Percentiles rank a stretch among this genome's conserved stretches.
Conservation (phyloP, 2,329 filamentous ascomycete species). For the Aureobasidium pullulans region DNA sequence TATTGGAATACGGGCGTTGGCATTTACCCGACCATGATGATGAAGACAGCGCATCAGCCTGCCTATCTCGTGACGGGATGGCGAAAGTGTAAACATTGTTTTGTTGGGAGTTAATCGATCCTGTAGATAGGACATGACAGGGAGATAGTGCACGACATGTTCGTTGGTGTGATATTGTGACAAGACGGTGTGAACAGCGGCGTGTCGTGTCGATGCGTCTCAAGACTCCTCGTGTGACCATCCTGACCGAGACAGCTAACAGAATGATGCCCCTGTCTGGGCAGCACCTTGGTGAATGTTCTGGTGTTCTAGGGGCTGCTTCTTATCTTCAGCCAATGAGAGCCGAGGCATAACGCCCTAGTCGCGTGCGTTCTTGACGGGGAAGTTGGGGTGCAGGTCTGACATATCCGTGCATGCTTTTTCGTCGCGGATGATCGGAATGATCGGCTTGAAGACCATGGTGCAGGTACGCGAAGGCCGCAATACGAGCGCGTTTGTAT, state of each 20-base stretch:
- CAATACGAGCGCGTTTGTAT: not conserved
- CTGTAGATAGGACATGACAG: not conserved
- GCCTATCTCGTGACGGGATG: not conserved
- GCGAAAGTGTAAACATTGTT: constrained; percentile 7
- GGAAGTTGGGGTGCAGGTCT: not conserved
- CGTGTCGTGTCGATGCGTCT: not conserved
- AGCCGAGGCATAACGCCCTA: not conserved
- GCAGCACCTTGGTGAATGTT: not conserved
- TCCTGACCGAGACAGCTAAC: not conserved
- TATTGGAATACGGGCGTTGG: not conserved
- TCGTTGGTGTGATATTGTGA: not conserved
- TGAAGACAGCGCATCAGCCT: not conserved
- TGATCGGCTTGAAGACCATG: constrained; percentile 4
- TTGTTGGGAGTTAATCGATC: not conserved
- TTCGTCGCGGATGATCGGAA: constrained; percentile 10
- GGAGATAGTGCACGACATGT: not conserved
- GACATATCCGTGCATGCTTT: constrained; percentile 6
- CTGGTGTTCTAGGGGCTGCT: not conserved
- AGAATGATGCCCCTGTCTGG: not conserved
- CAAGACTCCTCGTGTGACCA: not conserved
- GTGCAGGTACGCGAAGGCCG: not conserved
- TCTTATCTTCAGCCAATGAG: constrained; percentile 7
- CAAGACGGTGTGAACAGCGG: not conserved
- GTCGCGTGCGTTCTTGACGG: not conserved
- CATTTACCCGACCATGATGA: not conserved